Evolutionary conservation across 108 stramenopile species (phyloP).

Genomic region (Fragilariopsis cylindrus): DNA sequence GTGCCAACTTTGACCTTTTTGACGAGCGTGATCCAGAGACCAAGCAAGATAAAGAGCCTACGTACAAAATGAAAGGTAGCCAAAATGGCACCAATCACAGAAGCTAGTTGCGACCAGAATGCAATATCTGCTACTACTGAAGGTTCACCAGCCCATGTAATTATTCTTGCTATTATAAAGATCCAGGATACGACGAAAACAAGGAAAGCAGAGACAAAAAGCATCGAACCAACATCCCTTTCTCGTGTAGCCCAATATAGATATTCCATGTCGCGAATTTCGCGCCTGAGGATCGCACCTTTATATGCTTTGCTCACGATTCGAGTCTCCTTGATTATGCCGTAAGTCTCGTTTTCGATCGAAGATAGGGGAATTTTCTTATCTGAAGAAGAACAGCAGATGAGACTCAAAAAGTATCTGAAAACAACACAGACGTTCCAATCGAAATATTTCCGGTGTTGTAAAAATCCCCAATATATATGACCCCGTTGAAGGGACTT

Average conservation of each 20-base stretch:
- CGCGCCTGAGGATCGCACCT: slow-evolving; percentile 22
- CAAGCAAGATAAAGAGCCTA: slow-evolving; percentile 17
- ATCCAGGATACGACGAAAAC: slow-evolving; percentile 25
- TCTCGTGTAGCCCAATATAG: slow-evolving; percentile 40
- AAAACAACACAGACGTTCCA: slow-evolving; percentile 17
- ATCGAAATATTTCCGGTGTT: slow-evolving; percentile 17
- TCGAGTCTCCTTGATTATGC: slow-evolving; percentile 24
- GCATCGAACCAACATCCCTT: slow-evolving; percentile 27
- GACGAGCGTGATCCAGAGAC: slow-evolving; percentile 24
- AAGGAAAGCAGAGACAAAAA: slow-evolving; percentile 23
- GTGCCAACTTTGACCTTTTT: slow-evolving; percentile 4
- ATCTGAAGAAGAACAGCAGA: slow-evolving; percentile 17
- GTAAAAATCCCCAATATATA: slow-evolving; percentile 27
- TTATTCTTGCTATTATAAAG: slow-evolving; percentile 24
- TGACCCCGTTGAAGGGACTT: slow-evolving; percentile 31
- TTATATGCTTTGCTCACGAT: slow-evolving; percentile 14
- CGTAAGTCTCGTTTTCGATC: slow-evolving; percentile 24
- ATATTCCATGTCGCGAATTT: slow-evolving; percentile 27
- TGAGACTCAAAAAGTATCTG: slow-evolving; percentile 23
- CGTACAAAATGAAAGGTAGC: slow-evolving; percentile 22
- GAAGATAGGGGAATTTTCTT: slow-evolving; percentile 10
- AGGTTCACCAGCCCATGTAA: neutral
- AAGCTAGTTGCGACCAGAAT: slow-evolving; percentile 21
- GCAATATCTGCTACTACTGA: slow-evolving; percentile 1
- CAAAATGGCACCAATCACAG: slow-evolving; percentile 25